Evolutionary conservation across 1,284 basidiomycete genomes (phyloP), one percentile per base, ranked within the genome.

Genomic region (Earliella scabrosa): DNA sequence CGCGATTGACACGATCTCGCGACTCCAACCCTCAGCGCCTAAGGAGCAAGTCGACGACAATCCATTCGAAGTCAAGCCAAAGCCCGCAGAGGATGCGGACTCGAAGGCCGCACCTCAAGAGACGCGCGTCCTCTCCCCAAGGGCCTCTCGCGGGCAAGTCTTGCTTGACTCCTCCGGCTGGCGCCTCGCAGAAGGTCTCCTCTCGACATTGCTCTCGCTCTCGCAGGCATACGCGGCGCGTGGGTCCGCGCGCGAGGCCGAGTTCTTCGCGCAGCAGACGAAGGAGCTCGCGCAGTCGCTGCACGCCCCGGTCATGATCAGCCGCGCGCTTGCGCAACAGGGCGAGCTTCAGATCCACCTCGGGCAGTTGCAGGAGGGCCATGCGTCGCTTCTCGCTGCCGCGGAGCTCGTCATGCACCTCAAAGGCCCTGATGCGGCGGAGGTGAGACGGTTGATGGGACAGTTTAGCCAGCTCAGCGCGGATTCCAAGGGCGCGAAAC

Each of bases 221-320:
- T 76, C 82, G 1, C 77, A 82, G 4, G 77, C 82, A 0, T 90
- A 93, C 63, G 77, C 85, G 16, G 69, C 77, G 0, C 82, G 92
- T 5, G 95, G 95, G 0, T 92, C 92, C 1, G 83, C 86, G 7
- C 83, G 88, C 24, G 92, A 95, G 65, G 86, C 90, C 4, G 87
- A 93, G 59, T 94, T 90, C 66, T 95, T 93, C 68, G 78, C 88
- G 1, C 78, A 85, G 36, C 88, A 93, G 65, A 90, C 88, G 0
- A 75, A 81, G 11, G 82, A 87, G 20, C 75, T 96, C 4, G 88
- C 92, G 0, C 76, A 80, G 38, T 77, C 86, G 2, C 68, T 93
- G 13, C 86, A 85, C 52, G 83, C 88, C 0, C 83, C 87, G 3
- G 80, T 84, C 0, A 76, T 91, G 65, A 70, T 82, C 2, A 82